These are phyloP conservation scores for Suillus variegatus DNA, from an alignment of 768 basidiomycete genomes.

Conservation along the genomic window DNA sequence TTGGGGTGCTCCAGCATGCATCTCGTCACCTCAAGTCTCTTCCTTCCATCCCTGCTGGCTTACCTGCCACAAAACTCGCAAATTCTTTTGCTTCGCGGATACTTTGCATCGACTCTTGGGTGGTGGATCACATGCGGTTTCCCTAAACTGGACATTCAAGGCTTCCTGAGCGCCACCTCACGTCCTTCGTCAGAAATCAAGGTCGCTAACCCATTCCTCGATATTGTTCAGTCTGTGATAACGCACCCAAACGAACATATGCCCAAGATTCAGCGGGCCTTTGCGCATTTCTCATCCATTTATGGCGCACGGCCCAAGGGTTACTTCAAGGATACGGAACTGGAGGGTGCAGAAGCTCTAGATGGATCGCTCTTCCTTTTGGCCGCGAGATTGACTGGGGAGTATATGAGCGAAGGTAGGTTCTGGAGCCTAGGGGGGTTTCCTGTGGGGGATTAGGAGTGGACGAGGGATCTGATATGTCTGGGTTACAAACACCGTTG, in stretches of 20 bases:
- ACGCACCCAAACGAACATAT: conserved; percentile 37
- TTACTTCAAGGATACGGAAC: conserved; percentile 29
- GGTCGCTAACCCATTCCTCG: conserved; percentile 40
- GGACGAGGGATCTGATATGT: not conserved
- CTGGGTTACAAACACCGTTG: conserved; percentile 9
- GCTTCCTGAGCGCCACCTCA: conserved; percentile 27
- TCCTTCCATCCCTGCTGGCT: conserved; percentile 27
- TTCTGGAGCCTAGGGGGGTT: conserved; percentile 32
- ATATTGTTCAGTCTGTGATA: conserved; percentile 39
- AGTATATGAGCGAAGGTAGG: conserved; percentile 30
- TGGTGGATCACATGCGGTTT: conserved; percentile 34
- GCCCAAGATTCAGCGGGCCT: conserved; percentile 33
- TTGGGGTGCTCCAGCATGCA: conserved; percentile 23
- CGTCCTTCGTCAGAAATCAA: not conserved
- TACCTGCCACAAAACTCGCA: conserved; percentile 18
- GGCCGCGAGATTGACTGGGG: conserved; percentile 30
- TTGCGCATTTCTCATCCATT: conserved; percentile 34
- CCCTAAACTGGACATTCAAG: conserved; percentile 31
- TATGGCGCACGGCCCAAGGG: conserved; percentile 30
- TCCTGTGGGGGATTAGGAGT: not conserved
- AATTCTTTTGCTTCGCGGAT: conserved; percentile 30
- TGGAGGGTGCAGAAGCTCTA: conserved; percentile 32
- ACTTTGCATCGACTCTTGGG: conserved; percentile 23
- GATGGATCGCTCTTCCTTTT: conserved; percentile 40
- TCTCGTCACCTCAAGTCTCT: conserved; percentile 31